These are phyloP conservation scores for Pichia terricola DNA, from an alignment of 1,139 yeast species.

Conservation along the genomic window DNA sequence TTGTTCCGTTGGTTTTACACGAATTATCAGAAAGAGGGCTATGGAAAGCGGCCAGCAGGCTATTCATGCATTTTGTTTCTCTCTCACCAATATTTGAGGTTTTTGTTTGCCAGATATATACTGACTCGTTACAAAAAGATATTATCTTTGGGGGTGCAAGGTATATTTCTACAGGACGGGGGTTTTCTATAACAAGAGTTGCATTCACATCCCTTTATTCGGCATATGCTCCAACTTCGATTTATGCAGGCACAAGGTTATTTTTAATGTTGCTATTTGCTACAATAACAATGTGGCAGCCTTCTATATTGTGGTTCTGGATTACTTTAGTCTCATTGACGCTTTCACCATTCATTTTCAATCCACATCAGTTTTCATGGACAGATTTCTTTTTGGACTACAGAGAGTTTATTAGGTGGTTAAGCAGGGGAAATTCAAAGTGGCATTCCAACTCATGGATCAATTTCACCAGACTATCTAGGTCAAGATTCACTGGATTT, in stretches of 20 bases:
- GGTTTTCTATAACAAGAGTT: constrained; percentile 65
- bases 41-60: constrained; percentile 49
- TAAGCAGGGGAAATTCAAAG: constrained; percentile 51
- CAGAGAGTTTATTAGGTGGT: constrained; percentile 55
- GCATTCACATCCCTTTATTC: constrained; percentile 54
- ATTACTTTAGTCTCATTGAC: constrained; percentile 63
- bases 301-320: constrained; percentile 78
- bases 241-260: constrained; percentile 56
- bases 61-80: constrained; percentile 57
- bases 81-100: constrained; percentile 81
- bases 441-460: constrained; percentile 53
- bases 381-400: constrained; percentile 68
- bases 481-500: constrained; percentile 62
- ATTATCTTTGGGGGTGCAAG: constrained; percentile 75
- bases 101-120: constrained; percentile 77
- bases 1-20: constrained; percentile 69
- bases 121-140: constrained; percentile 59
- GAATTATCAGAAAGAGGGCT: constrained; percentile 74
- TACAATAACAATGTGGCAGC: constrained; percentile 63
- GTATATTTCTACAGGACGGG: constrained; percentile 79
- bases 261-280: constrained; percentile 54
- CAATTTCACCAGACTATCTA: constrained; percentile 37
- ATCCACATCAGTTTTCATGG: constrained; percentile 76
- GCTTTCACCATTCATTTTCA: constrained; percentile 71
- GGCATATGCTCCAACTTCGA: constrained; percentile 52